Conservation (phyloP, 495 filamentous ascomycete species). For the Penicillium robsamsonii region DNA sequence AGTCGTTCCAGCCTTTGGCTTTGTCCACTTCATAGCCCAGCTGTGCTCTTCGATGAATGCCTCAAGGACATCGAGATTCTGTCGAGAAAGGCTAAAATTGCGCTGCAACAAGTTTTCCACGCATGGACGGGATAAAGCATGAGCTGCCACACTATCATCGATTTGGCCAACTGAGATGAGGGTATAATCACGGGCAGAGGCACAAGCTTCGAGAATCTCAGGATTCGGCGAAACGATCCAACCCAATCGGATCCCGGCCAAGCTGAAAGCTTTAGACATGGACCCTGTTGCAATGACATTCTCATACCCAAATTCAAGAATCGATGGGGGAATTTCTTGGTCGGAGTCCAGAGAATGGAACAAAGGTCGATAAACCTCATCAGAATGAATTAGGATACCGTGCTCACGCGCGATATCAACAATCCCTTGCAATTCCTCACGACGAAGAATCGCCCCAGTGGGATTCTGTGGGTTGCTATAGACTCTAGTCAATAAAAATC, state of each 20-base stretch:
- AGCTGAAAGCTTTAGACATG: slow-evolving; percentile 80
- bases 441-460: slow-evolving; percentile 68
- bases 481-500: not conserved
- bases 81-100: slow-evolving; percentile 66
- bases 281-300: slow-evolving; percentile 74
- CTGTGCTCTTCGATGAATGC: slow-evolving; percentile 57
- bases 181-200: slow-evolving; percentile 73
- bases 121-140: slow-evolving; percentile 59
- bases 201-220: slow-evolving; percentile 60
- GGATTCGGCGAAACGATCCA: slow-evolving; percentile 72
- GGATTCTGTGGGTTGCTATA: slow-evolving; percentile 86
- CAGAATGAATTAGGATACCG: slow-evolving; percentile 65
- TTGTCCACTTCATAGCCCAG: slow-evolving; percentile 62
- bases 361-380: slow-evolving; percentile 85
- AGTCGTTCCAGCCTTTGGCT: slow-evolving; percentile 78
- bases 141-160: slow-evolving; percentile 74
- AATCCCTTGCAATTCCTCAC: slow-evolving; percentile 54
- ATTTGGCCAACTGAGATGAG: slow-evolving; percentile 82
- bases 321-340: slow-evolving; percentile 59
- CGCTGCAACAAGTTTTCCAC: slow-evolving; percentile 62
- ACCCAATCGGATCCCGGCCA: slow-evolving; percentile 78
- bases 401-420: slow-evolving; percentile 60
- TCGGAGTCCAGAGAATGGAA: slow-evolving; percentile 67
- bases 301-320: slow-evolving; percentile 65
- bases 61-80: slow-evolving; percentile 64